phyloP scores from a whole-genome alignment of 306 rosid genomes.

The Inga leiocalycina region DNA sequence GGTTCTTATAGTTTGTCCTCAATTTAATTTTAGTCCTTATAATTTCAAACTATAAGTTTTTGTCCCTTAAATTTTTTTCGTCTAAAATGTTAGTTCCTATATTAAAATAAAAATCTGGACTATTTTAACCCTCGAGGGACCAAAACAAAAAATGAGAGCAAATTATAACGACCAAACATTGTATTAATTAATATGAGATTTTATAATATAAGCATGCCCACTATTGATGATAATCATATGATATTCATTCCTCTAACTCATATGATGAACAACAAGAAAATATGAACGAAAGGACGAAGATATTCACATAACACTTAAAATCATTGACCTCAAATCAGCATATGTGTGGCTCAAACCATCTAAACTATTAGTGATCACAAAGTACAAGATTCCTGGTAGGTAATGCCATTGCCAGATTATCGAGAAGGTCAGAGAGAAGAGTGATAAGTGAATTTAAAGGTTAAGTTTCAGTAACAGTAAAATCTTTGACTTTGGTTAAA shows the following conservation, averaged over 20 bases:
- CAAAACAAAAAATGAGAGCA: too few relatives aligned
- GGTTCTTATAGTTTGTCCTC: too few relatives aligned
- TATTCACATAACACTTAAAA: neutral
- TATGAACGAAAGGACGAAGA: conserved; percentile 13
- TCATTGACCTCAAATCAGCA: conserved; percentile 26
- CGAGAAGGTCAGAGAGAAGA: neutral
- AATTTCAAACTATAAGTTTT: too few relatives aligned
- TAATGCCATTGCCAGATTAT: conserved; percentile 21
- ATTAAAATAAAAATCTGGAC: too few relatives aligned
- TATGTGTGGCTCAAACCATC: conserved; percentile 35
- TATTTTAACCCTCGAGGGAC: too few relatives aligned
- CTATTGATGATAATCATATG: conserved; percentile 16
- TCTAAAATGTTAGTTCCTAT: too few relatives aligned
- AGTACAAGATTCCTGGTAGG: conserved; percentile 19
- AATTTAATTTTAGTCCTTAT: too few relatives aligned
- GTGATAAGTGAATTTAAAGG: conserved; percentile 63
- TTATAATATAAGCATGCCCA: conserved; percentile 17
- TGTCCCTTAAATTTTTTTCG: too few relatives aligned
- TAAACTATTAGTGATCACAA: conserved; percentile 12
- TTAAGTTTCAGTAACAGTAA: conserved; percentile 41
- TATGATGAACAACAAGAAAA: neutral
- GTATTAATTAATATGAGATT: too few relatives aligned
- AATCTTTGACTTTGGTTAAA: conserved; percentile 39
- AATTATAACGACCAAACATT: too few relatives aligned
- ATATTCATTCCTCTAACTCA: neutral